These are phyloP conservation scores for Opeltia flavorubescens DNA, from an alignment of 495 filamentous ascomycete genomes.

Conservation along the genomic window DNA sequence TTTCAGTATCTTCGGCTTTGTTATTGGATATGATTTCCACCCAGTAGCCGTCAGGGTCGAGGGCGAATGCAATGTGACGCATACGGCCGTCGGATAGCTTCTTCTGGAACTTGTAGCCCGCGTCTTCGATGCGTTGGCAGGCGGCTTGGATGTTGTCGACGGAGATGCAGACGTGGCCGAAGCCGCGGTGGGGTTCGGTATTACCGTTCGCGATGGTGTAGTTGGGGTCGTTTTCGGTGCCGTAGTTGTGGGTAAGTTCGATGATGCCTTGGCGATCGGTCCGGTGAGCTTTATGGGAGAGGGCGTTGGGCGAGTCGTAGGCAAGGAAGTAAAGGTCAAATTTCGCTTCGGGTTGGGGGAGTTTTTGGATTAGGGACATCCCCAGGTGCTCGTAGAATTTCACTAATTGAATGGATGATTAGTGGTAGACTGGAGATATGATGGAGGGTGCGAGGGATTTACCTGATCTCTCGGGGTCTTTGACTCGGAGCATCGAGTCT, in stretches of 20 bases:
- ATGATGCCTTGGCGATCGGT: constrained; percentile 80
- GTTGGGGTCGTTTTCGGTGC: constrained; percentile 72
- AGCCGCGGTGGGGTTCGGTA: constrained; percentile 69
- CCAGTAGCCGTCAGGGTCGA: constrained; percentile 94
- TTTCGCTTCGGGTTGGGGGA: constrained; percentile 62
- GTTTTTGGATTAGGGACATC: constrained; percentile 66
- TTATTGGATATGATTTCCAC: constrained; percentile 51
- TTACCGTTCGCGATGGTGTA: constrained; percentile 85
- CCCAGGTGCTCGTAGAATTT: constrained; percentile 93
- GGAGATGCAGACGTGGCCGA: constrained; percentile 77
- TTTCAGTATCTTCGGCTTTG: constrained; percentile 33
- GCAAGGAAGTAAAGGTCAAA: constrained; percentile 83
- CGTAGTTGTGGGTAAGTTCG: constrained; percentile 95
- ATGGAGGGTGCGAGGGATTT: constrained; percentile 1
- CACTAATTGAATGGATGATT: constrained; percentile 30
- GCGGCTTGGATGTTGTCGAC: constrained; percentile 86
- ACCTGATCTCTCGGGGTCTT: constrained; percentile 78
- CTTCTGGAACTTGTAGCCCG: constrained; percentile 90
- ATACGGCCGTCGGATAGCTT: constrained; percentile 78
- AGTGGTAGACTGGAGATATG: background rate
- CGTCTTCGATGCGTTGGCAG: constrained; percentile 76
- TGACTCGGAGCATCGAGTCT: constrained; percentile 73
- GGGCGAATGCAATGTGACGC: constrained; percentile 77
- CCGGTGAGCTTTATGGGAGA: constrained; percentile 46
- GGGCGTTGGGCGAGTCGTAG: constrained; percentile 50